phyloP scores from a whole-genome alignment of 495 filamentous ascomycete genomes.

The Penicillium herquei region DNA sequence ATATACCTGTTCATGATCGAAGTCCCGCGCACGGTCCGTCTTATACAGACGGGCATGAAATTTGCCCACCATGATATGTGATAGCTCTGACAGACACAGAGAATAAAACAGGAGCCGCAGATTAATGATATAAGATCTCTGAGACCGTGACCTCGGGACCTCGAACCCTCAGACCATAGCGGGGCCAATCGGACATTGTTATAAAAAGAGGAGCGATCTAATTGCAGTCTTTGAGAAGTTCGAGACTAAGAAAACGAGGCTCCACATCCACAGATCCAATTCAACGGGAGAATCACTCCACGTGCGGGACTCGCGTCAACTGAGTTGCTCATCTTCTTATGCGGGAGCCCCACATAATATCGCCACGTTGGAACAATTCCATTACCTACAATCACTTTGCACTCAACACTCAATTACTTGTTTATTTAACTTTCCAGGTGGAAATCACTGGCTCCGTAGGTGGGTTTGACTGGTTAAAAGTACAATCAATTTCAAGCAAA shows the following conservation, averaged over 20 bases:
- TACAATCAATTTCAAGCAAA: background rate
- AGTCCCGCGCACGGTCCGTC: slow-evolving; percentile 49
- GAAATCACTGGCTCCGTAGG: background rate
- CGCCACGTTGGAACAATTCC: slow-evolving; percentile 3
- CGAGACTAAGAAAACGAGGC: too few species aligned
- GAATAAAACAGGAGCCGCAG: background rate
- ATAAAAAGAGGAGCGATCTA: slow-evolving; percentile 5
- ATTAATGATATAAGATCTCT: slow-evolving; percentile 1
- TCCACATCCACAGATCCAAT: background rate
- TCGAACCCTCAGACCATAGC: background rate
- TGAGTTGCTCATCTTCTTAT: slow-evolving; percentile 5
- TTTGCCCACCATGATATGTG: slow-evolving; percentile 17
- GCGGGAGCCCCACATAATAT: slow-evolving; percentile 10
- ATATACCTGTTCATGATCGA: slow-evolving; percentile 47
- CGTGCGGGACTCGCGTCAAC: slow-evolving; percentile 15
- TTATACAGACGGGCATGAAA: slow-evolving; percentile 44
- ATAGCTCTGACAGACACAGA: background rate
- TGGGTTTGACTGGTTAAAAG: background rate
- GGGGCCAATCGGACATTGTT: slow-evolving; percentile 13
- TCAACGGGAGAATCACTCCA: slow-evolving; percentile 8
- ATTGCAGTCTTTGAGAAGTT: too few species aligned
- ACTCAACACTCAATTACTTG: too few species aligned
- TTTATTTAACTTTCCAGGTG: slow-evolving; percentile 4
- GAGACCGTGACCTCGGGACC: too few species aligned
- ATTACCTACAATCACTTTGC: background rate